Percentiles rank a stretch among this genome's conserved stretches.
These are phyloP conservation scores for Backusella tuberculispora DNA, from an alignment of 192 early-diverging fungal species.

Conservation along the genomic window DNA sequence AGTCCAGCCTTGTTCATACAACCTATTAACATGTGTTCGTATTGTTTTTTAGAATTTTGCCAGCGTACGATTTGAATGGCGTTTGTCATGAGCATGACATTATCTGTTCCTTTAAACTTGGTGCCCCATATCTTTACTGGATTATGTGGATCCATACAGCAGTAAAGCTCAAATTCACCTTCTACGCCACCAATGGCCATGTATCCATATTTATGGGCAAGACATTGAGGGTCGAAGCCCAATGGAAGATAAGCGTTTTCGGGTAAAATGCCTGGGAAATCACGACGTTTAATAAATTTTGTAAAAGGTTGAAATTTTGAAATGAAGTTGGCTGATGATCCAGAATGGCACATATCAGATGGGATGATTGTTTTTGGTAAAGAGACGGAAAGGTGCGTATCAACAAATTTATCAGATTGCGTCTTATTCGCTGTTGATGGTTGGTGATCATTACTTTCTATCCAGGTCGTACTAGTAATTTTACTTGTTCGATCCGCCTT, in stretches of 20 bases:
- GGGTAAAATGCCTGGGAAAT: slow-evolving; percentile 16
- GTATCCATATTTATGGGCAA: slow-evolving; percentile 49
- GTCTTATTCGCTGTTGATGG: not conserved
- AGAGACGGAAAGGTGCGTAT: slow-evolving; percentile 23
- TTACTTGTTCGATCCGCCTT: slow-evolving; percentile 1
- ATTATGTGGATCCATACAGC: slow-evolving; percentile 29
- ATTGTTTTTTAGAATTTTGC: slow-evolving; percentile 16
- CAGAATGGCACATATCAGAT: not conserved
- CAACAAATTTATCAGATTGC: slow-evolving; percentile 19
- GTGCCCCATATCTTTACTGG: slow-evolving; percentile 41
- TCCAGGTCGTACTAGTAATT: slow-evolving; percentile 20
- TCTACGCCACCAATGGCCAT: slow-evolving; percentile 43
- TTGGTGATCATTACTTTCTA: not conserved
- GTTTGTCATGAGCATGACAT: slow-evolving; percentile 35
- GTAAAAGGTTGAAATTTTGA: slow-evolving; percentile 26
- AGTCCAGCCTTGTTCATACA: slow-evolving; percentile 42
- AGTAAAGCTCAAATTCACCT: slow-evolving; percentile 44
- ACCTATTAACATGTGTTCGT: slow-evolving; percentile 25
- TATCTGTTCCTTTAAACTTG: slow-evolving; percentile 30
- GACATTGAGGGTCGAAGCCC: slow-evolving; percentile 47
- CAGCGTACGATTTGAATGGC: slow-evolving; percentile 34
- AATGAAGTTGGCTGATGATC: slow-evolving; percentile 17
- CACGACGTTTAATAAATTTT: slow-evolving; percentile 25
- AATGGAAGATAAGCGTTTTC: slow-evolving; percentile 27
- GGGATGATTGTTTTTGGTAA: not conserved